phyloP scores from a whole-genome alignment of 139 green algal genomes.

The Tetraselmis striata region DNA sequence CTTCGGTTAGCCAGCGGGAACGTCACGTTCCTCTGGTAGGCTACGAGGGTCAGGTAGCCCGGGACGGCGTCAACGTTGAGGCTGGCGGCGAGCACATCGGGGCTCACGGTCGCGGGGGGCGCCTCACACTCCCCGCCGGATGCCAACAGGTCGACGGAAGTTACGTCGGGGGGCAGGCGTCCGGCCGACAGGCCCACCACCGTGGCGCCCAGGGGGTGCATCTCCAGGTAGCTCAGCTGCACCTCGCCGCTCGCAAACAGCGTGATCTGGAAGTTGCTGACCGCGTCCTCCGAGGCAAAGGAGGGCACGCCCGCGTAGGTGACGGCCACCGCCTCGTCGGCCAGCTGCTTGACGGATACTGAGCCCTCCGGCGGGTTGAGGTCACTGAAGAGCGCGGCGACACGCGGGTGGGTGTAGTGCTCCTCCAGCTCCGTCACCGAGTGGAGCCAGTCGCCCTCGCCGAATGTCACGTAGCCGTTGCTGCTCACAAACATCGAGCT shows the following conservation, averaged over 20 bases:
- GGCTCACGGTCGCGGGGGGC: background rate
- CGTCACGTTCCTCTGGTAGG: background rate
- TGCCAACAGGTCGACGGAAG: background rate
- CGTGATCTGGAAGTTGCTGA: background rate
- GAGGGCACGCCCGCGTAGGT: background rate
- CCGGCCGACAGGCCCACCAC: background rate
- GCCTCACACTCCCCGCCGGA: background rate
- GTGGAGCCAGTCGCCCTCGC: background rate
- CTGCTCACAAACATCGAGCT: background rate
- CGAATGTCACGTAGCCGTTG: background rate
- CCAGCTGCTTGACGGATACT: background rate
- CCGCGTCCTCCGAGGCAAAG: background rate
- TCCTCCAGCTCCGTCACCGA: background rate
- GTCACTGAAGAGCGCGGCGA: background rate
- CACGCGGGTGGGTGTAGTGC: background rate
- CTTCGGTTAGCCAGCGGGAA: background rate
- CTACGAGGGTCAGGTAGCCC: background rate
- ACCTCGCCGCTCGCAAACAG: background rate
- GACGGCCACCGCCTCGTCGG: background rate
- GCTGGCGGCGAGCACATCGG: background rate
- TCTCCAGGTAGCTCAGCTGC: background rate
- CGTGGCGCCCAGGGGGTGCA: background rate
- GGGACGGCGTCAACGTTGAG: background rate
- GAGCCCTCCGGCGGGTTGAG: background rate
- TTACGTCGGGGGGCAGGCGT: background rate